Evolutionary conservation across 2,329 filamentous ascomycete genomes (phyloP).

Genomic region (Fusarium subtropicale): DNA sequence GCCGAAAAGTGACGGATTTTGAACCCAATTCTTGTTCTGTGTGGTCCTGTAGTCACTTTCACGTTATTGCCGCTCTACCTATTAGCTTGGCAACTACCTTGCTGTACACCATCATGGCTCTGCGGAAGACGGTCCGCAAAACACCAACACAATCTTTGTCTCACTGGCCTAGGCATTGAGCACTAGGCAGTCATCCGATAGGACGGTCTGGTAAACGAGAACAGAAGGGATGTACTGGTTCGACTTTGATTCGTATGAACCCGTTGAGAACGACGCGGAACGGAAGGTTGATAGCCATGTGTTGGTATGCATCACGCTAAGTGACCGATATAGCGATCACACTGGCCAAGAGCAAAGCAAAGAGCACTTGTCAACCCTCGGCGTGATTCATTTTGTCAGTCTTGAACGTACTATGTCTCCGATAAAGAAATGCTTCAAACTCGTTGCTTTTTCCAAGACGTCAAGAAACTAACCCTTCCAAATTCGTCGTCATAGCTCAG

Average conservation of each 20-base stretch:
- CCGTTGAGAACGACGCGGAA: conserved; percentile 5
- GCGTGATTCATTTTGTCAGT: background rate
- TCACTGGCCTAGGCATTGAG: conserved; percentile 13
- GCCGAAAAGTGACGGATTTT: conserved; percentile 30
- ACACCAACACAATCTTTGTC: conserved; percentile 26
- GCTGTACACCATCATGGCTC: conserved; percentile 4
- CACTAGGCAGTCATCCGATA: conserved; percentile 32
- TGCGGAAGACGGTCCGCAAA: conserved; percentile 9
- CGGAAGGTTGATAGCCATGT: conserved; percentile 9
- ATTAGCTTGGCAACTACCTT: conserved; percentile 18
- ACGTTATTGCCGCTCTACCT: conserved; percentile 10
- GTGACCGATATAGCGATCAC: conserved; percentile 4
- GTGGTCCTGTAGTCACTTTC: conserved; percentile 4
- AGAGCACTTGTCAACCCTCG: conserved; percentile 3
- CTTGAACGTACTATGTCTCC: background rate
- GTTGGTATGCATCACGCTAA: conserved; percentile 33
- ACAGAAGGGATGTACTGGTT: conserved; percentile 18
- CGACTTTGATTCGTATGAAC: conserved; percentile 1
- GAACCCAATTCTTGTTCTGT: conserved; percentile 12
- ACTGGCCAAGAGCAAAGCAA: background rate
- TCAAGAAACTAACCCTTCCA: conserved; percentile 53
- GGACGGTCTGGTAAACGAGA: conserved; percentile 17
- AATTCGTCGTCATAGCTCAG: conserved; percentile 49
- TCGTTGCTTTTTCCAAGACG: conserved; percentile 29
- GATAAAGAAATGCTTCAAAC: conserved; percentile 6